Evolutionary conservation across 192 early-diverging fungal species (phyloP).

Genomic region (Haplosporangium gracile): DNA sequence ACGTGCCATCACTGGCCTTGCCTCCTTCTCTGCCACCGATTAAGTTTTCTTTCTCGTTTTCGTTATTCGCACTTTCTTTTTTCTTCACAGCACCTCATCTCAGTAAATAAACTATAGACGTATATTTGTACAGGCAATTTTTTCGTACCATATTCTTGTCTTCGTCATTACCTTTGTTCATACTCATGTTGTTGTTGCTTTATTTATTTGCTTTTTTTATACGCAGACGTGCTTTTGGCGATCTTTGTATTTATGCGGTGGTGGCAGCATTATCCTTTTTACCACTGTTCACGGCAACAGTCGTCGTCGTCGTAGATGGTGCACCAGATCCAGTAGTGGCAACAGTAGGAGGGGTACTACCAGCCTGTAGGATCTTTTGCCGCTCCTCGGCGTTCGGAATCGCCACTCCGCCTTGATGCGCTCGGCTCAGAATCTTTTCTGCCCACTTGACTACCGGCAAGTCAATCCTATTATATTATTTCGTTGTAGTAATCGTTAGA

Average conservation of each 20-base stretch:
- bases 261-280: slow-evolving; percentile 12
- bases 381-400: slow-evolving; percentile 40
- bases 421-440: slow-evolving; percentile 74
- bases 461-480: slow-evolving; percentile 68
- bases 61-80: neutral
- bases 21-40: slow-evolving; percentile 70
- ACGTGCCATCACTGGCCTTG: slow-evolving; percentile 93
- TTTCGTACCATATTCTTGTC: too few relatives aligned
- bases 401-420: slow-evolving; percentile 67
- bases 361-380: slow-evolving; percentile 25
- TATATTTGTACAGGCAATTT: neutral
- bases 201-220: neutral
- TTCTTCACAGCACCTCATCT: neutral
- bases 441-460: slow-evolving; percentile 96
- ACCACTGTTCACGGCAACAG: neutral
- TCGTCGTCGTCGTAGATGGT: neutral
- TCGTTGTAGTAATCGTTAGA: neutral
- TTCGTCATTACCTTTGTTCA: too few relatives aligned
- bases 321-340: slow-evolving; percentile 5
- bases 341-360: slow-evolving; percentile 25
- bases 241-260: neutral
- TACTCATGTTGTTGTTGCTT: neutral
- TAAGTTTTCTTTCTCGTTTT: neutral
- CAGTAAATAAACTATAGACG: neutral
- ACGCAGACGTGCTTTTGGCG: neutral